These are phyloP conservation scores for Yamadazyma diddensiae DNA, from an alignment of 1,139 yeast species.

Conservation along the genomic window DNA sequence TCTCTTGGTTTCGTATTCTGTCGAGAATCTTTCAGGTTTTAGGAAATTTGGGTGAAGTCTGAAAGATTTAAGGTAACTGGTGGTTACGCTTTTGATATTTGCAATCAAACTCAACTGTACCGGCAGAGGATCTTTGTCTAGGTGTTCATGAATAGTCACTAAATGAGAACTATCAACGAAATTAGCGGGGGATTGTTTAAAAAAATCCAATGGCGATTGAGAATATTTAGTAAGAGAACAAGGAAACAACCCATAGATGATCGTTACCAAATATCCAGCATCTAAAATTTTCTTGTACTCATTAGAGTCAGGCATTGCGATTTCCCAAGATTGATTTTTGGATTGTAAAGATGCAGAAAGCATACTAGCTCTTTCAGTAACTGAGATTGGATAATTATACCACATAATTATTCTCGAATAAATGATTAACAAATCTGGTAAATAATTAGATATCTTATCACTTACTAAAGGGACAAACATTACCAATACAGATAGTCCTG, in stretches of 20 bases:
- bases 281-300: constrained; percentile 18
- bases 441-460: constrained; percentile 25
- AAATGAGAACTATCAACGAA: constrained; percentile 11
- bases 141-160: constrained; percentile 6
- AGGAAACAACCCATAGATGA: constrained; percentile 64
- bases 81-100: constrained; percentile 8
- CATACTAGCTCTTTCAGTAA: constrained; percentile 11
- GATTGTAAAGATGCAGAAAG: background rate
- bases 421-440: constrained; percentile 46
- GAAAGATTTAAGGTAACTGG: constrained; percentile 20
- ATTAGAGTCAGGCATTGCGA: constrained; percentile 7
- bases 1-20: constrained; percentile 41
- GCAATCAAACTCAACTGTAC: constrained; percentile 7
- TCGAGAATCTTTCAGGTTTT: constrained; percentile 21
- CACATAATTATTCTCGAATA: constrained; percentile 42
- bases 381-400: constrained; percentile 18
- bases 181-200: constrained; percentile 14
- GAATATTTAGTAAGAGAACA: constrained; percentile 45
- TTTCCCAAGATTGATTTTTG: constrained; percentile 14
- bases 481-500: constrained; percentile 42
- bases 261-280: constrained; percentile 29
- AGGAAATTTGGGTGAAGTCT: constrained; percentile 51
- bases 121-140: constrained; percentile 9
- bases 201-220: constrained; percentile 32
- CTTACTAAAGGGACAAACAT: constrained; percentile 58